Conservation (phyloP, 176 grass and related monocot species). For the Bromus sterilis region DNA sequence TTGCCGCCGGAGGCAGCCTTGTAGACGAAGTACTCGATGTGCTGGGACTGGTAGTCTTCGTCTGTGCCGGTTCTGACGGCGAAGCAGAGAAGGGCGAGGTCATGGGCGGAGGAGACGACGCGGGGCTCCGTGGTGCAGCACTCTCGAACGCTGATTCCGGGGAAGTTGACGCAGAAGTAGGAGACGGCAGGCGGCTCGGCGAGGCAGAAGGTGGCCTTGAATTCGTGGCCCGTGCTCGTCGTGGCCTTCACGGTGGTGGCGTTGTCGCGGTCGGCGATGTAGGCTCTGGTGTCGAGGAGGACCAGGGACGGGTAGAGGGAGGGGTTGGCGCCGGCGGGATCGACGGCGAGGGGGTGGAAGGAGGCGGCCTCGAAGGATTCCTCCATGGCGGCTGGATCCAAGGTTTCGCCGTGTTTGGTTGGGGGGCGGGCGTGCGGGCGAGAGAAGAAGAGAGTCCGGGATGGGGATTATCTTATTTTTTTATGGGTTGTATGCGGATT, state of each 20-base stretch:
- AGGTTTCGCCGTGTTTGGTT: no score
- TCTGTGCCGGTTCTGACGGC: slow-evolving; percentile 26
- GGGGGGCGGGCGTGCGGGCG: no score
- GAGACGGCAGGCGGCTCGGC: background rate
- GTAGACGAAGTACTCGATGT: slow-evolving; percentile 2
- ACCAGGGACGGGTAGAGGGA: background rate
- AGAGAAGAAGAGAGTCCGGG: no score
- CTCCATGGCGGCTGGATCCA: no score
- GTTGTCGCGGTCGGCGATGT: background rate
- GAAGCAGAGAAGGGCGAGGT: background rate
- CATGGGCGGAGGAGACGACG: background rate
- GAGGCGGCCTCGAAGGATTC: background rate
- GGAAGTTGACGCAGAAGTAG: background rate
- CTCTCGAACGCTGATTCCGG: background rate
- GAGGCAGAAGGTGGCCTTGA: background rate
- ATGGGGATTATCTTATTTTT: no score
- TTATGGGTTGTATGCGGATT: no score
- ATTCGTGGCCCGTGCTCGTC: background rate
- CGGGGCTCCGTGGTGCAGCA: background rate
- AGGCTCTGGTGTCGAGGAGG: background rate
- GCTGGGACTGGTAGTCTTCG: slow-evolving; percentile 26
- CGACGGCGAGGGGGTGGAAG: background rate
- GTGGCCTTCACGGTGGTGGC: background rate
- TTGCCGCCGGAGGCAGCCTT: background rate
- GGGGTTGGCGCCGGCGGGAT: background rate